These are phyloP conservation scores for Kokia cookei DNA, from an alignment of 441 rosid species.

Conservation along the genomic window DNA sequence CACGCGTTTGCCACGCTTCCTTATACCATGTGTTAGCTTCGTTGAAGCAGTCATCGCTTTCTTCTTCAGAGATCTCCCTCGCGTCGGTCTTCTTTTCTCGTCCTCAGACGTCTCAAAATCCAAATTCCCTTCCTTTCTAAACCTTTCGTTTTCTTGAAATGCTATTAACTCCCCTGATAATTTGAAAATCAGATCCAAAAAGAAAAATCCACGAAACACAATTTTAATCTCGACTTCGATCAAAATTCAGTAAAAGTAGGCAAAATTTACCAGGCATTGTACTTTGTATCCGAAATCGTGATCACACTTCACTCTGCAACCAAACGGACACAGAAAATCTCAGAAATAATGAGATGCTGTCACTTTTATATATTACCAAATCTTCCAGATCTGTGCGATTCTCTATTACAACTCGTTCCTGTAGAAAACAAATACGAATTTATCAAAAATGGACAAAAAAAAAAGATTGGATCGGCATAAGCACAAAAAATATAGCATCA, in stretches of 20 bases:
- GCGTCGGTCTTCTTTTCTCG: slow-evolving; percentile 46
- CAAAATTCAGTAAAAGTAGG: neutral
- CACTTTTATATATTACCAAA: neutral
- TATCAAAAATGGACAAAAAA: neutral
- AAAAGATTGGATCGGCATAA: neutral
- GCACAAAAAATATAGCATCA: neutral
- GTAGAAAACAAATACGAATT: slow-evolving; percentile 9
- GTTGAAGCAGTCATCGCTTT: slow-evolving; percentile 81
- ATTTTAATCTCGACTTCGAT: neutral
- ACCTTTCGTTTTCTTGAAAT: slow-evolving; percentile 39
- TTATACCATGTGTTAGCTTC: slow-evolving; percentile 55
- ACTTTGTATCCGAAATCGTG: neutral
- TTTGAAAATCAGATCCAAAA: neutral
- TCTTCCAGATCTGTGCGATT: slow-evolving; percentile 9
- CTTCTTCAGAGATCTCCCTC: slow-evolving; percentile 59
- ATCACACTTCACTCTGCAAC: slow-evolving; percentile 14
- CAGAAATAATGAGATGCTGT: slow-evolving; percentile 5
- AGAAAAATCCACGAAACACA: neutral
- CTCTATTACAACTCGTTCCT: neutral
- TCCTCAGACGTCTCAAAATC: slow-evolving; percentile 63
- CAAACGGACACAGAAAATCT: slow-evolving; percentile 13
- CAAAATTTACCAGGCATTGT: slow-evolving; percentile 37
- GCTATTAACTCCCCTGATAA: slow-evolving; percentile 37
- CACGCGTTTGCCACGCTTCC: slow-evolving; percentile 68
- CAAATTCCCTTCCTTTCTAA: slow-evolving; percentile 18